Base-by-base conservation (phyloP, 805 yeast species). In the Saccharomyces paradoxus region DNA sequence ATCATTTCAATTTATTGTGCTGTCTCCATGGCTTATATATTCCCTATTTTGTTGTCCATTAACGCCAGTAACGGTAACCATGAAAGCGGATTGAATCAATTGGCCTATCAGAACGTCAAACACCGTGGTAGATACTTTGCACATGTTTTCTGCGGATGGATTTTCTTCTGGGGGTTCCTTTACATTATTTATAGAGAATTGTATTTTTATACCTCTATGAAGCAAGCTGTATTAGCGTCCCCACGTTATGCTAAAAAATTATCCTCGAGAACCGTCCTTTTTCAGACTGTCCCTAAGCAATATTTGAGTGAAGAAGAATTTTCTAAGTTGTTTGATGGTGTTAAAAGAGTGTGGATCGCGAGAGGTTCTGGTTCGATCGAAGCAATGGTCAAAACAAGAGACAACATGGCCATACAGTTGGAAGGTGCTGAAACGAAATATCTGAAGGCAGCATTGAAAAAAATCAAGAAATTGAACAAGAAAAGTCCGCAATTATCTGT, bases 171-270 rank as follows among this genome's bases (percentile, higher is more conserved):
- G 46, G 66, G 76, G 29, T 77, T 87, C 49, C 63, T 89, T 54
- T 91, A 82, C 66, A 76, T 88, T 50, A 76, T 92, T 51, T 91
- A 89, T 73, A 77, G 97, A 56, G 99, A 92, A 70, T 74, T 90
- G 61, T 80, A 80, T 57, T 89, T 83, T 70, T 92, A 83, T 72
- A 79, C 84, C 55, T 84, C 94, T 2, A 73, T 89, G 62, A 81
- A 95, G 61, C 82, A 82, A 63, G 91, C 90, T 9, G 87, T 83
- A 2, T 73, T 89, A 54, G 78, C 97, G 1, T 81, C 96, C 9
- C 96, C 96, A 21, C 78, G 82, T 57, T 89, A 89, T 67, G 87
- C 95, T 46, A 77, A 79, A 56, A 83, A 82, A 61, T 69, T 87
- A 41, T 79, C 92, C 14, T 85, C 92, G 12, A 82, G 96, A 68